Conservation (phyloP, 805 yeast species). For the Lachancea lanzarotensis region DNA sequence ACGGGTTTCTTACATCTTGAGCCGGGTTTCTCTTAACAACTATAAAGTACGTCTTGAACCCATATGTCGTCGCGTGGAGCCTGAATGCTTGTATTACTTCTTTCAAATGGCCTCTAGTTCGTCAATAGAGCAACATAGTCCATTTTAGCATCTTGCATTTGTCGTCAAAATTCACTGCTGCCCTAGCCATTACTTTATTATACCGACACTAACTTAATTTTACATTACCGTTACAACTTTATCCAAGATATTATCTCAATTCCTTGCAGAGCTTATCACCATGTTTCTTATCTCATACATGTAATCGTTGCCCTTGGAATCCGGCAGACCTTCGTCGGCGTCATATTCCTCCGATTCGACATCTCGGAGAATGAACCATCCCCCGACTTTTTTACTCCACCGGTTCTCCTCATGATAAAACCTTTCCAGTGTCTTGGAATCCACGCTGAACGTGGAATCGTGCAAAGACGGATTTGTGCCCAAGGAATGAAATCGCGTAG, state of each 20-base stretch:
- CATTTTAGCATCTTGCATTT: background rate
- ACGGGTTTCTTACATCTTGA: too few species aligned
- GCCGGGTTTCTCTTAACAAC: too few species aligned
- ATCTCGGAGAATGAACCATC: conserved; percentile 25
- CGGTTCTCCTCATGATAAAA: conserved; percentile 32
- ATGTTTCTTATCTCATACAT: conserved; percentile 33
- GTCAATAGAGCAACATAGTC: background rate
- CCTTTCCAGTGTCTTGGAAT: conserved; percentile 21
- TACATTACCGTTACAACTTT: background rate
- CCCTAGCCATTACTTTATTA: background rate
- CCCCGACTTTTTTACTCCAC: conserved; percentile 29
- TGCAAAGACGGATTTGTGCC: conserved; percentile 8
- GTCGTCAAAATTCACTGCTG: too few species aligned
- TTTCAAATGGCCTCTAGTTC: too few species aligned
- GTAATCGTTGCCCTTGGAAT: conserved; percentile 19
- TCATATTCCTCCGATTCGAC: conserved; percentile 7
- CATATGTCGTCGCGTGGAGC: too few species aligned
- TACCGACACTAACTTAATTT: background rate
- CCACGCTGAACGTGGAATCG: conserved; percentile 15
- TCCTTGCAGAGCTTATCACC: conserved; percentile 30
- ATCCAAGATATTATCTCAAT: conserved; percentile 2
- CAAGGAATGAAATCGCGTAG: conserved; percentile 23
- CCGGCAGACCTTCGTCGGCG: conserved; percentile 14
- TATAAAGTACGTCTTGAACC: too few species aligned
- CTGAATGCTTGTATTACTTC: too few species aligned